A percentile compares a stretch with the other conserved stretches of the same genome.
These are phyloP conservation scores for Botryosphaeria agaves DNA, from an alignment of 2,329 filamentous ascomycete species.

Conservation along the genomic window DNA sequence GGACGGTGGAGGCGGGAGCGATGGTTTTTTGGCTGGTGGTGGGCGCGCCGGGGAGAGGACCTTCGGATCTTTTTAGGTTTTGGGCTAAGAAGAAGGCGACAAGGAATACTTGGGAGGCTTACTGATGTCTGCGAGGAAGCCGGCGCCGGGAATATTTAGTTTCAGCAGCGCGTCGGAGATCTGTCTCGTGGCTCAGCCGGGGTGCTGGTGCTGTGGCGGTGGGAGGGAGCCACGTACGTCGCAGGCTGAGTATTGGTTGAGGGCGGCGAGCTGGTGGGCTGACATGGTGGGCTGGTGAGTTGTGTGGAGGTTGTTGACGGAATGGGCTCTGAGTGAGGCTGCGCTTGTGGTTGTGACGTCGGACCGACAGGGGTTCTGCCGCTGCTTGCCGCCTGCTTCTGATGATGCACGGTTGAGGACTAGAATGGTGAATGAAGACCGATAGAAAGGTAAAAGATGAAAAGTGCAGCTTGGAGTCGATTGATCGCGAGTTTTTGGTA, in stretches of 20 bases:
- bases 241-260: constrained; percentile 11
- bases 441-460: too few species aligned
- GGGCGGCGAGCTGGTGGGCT: neutral
- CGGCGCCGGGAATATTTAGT: constrained; percentile 46
- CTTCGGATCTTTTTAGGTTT: neutral
- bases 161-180: constrained; percentile 58
- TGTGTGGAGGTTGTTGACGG: neutral
- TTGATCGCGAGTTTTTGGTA: too few species aligned
- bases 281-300: neutral
- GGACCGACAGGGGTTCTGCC: too few species aligned
- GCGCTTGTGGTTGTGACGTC: too few species aligned
- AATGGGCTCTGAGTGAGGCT: neutral
- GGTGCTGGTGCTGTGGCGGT: too few species aligned
- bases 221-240: constrained; percentile 10
- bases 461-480: too few species aligned
- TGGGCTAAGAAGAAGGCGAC: too few species aligned
- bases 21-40: constrained; percentile 16
- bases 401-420: too few species aligned
- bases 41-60: constrained; percentile 6
- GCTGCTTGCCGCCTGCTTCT: too few species aligned
- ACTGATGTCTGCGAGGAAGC: constrained; percentile 48
- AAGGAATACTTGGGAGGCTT: too few species aligned
- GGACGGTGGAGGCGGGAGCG: constrained; percentile 41
- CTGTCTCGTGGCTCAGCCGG: constrained; percentile 17
- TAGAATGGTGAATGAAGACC: too few species aligned